phyloP scores from a whole-genome alignment of 2,329 filamentous ascomycete species.

The Hymenoscyphus fructigenus region DNA sequence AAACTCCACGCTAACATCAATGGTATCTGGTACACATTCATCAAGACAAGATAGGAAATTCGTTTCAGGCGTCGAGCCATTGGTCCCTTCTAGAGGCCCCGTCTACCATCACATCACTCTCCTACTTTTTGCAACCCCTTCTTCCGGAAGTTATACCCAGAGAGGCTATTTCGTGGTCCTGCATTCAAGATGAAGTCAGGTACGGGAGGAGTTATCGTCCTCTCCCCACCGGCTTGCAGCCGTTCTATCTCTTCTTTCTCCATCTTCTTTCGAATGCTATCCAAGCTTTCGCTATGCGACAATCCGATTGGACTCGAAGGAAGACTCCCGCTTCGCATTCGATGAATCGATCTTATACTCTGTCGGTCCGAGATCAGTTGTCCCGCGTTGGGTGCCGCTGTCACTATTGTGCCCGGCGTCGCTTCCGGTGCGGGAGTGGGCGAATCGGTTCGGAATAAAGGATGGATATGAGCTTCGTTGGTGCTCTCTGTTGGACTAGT shows the following conservation, averaged over 20 bases:
- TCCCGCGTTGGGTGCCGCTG: constrained; percentile 67
- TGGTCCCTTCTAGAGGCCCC: constrained; percentile 19
- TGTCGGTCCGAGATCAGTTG: constrained; percentile 58
- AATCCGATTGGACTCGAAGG: constrained; percentile 54
- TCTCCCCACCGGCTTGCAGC: constrained; percentile 36
- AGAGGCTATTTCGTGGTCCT: constrained; percentile 50
- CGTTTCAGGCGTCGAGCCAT: constrained; percentile 31
- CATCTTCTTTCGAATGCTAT: constrained; percentile 39
- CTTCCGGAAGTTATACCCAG: constrained; percentile 42
- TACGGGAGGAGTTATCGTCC: constrained; percentile 59
- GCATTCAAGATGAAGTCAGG: constrained; percentile 60
- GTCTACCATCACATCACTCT: constrained; percentile 24
- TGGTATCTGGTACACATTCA: constrained; percentile 32
- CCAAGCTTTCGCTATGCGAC: constrained; percentile 49
- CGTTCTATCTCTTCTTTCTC: constrained; percentile 33
- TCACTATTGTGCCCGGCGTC: constrained; percentile 69
- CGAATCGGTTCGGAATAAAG: constrained; percentile 72
- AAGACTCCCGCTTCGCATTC: constrained; percentile 57
- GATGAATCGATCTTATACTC: constrained; percentile 50
- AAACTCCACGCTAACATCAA: constrained; percentile 35
- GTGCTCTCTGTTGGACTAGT: constrained; percentile 38
- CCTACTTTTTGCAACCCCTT: constrained; percentile 28
- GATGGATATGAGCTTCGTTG: constrained; percentile 70
- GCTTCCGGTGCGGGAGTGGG: constrained; percentile 64
- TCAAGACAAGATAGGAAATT: constrained; percentile 26